Evolutionary conservation across 805 yeast genomes (phyloP).

Genomic region (Wickerhamiella spandovensis): DNA sequence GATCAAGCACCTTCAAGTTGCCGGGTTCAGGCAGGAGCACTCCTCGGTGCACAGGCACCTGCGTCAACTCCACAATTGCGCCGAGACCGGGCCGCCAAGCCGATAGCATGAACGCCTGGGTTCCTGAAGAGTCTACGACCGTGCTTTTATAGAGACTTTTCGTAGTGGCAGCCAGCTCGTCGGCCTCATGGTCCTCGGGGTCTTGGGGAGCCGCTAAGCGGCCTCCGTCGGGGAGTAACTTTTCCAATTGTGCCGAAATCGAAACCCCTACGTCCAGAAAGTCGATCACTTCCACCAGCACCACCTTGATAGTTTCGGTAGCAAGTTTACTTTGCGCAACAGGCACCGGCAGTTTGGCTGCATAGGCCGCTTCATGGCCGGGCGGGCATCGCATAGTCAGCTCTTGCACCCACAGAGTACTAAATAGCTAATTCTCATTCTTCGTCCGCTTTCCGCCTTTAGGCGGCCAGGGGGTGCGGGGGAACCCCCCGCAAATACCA

Average conservation of each 20-base stretch:
- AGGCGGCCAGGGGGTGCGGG: too few species aligned
- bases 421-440: too few species aligned
- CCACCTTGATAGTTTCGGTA: background rate
- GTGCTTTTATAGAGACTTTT: background rate
- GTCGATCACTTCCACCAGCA: background rate
- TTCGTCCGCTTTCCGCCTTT: too few species aligned
- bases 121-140: background rate
- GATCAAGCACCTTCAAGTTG: background rate
- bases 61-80: background rate
- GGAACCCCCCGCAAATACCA: too few species aligned
- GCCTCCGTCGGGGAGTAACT: background rate
- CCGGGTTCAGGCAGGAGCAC: background rate
- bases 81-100: background rate
- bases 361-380: background rate
- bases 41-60: background rate
- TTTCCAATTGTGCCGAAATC: background rate
- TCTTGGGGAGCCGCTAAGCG: background rate
- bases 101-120: constrained; percentile 7
- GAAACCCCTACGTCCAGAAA: background rate
- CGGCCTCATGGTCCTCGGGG: background rate
- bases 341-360: background rate
- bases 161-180: background rate
- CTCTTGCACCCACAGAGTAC: too few species aligned
- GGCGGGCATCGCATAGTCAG: background rate
- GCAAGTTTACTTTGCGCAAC: background rate